Base-by-base conservation (phyloP, 305 asterid species). In the Fraxinus sp. region DNA sequence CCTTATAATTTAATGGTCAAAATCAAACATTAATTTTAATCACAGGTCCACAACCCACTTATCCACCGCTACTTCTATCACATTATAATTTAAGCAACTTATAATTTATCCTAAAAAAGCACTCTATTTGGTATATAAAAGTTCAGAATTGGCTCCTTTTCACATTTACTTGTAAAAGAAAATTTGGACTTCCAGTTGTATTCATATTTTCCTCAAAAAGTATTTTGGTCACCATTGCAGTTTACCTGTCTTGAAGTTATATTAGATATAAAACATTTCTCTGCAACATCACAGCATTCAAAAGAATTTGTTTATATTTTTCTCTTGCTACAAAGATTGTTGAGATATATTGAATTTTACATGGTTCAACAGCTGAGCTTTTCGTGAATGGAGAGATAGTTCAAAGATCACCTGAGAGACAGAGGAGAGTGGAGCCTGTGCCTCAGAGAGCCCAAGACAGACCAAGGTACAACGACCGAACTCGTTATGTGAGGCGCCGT, bases 391-490 rank as follows among this genome's bases (percentile, higher is more conserved):
- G 98, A 57, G 96, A 93, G 88, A 94, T 94, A 57, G 97, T 94
- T 64, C 94, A 90, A 74, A 89, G 98, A 72, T 91, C 97, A 49
- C 97, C 98, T 0, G 98, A 93, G 91, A 90, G 98, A 81, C 96
- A 94, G 78, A 92, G 92, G 91, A 90, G 97, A 83, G 97, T 94
- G 75, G 94, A 91, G 88, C 98, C 98, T n/a, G 92, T 91, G 84
- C 94, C 96, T 52, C 97, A 91, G 84, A 90, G 97, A 87, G 89
- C 93, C 62, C 91, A 90, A 79, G 98, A 92, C 86, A 90, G 96
- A 74, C 98, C 98, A 66, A 87, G 94, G 89, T 92, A 92, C 91
- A 93, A 90, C 79, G 98, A 94, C 66, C 90, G 94, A 78, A 94
- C 98, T 55, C 95, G 98, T 18, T 89, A 92, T 72, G 92, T 87